Base-by-base conservation (phyloP, 1,284 basidiomycete species). In the Papiliotrema flavescens region DNA sequence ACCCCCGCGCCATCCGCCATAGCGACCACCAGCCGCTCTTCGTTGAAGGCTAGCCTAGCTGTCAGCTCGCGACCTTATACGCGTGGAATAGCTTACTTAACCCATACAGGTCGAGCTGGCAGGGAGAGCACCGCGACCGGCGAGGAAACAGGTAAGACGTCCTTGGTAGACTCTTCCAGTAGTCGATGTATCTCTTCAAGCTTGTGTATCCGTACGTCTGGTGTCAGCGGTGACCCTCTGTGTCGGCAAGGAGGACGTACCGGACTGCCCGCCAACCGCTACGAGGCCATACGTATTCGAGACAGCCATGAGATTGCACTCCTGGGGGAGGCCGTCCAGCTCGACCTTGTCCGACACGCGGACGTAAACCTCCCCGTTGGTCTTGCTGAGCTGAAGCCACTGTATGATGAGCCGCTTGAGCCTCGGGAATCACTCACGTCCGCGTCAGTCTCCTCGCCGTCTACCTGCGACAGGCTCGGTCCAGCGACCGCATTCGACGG, bases 331-430 rank as follows among this genome's bases (percentile, higher is more conserved):
- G 1, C 62, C 62, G 2, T 66, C 61, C 6, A 77, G 60, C 3
- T 70, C 61, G 19, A 72, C 60, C 44, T 60, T 69, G 36, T 73
- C 71, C 1, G 64, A 51, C 0, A 77, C 71, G 19, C 71, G 60
- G 6, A 77, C 75, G 37, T 70, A 63, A n/a, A 73, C 70, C 59
- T 77, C 76, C 44, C 73, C 63, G 40, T 74, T 73, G 2, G 74
- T 70, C 56, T 73, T 75, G 58, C 70, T 63, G 8, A 77, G 67
- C 43, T 64, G 58, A n/a, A 78, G 59, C 75, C 75, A 77, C 76
- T 78, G 40, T n/a, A 36, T 23, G n/a, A 15, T 47, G 9, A 35
- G 40, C 57, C 19, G 13, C 32, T 9, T 28, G 11, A 2, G n/a
- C 23, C 32, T 19, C 19, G 34, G 24, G 19, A 19, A 13, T 23